Evolutionary conservation across 768 basidiomycete genomes (phyloP), one percentile per base, ranked within the genome.

Genomic region (Mycena vulgaris): DNA sequence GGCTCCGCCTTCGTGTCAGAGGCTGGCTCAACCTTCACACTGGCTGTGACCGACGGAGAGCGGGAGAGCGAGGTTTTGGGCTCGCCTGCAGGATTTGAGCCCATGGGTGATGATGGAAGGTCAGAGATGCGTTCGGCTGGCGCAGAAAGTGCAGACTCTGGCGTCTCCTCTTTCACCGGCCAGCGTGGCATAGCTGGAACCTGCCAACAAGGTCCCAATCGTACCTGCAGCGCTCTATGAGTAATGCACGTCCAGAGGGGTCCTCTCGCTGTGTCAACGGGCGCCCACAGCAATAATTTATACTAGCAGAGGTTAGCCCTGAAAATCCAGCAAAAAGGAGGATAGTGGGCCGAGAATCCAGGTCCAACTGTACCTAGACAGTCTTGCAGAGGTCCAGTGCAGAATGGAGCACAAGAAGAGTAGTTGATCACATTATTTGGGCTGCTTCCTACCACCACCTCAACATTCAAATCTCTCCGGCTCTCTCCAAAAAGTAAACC

Each of bases 21-120:
- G 45, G 58, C 64, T 42, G 23, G 10, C 23, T 42, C 42, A 52
- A 33, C 31, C 53, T 82, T 78, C 75, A 80, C 81, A 35, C 70
- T 66, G 59, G 74, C 53, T 51, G 74, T 61, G 51, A 74, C 68
- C 52, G 77, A 78, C 60, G 76, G 76, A 56, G 78, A 67, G 58
- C 74, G 78, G 40, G 78, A 74, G 66, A 53, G 63, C 68, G 74
- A 70, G 73, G 77, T n/a, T 58, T 70, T 49, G 64, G 59, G 47
- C 59, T 70, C 59, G 21, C 37, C 58, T 30, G 35, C 19, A 16
- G 49, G 28, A 49, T 56, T 51, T 23, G 58, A 31, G 25, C 52
- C 51, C 69, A 70, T 70, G 69, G 47, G 42, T 42, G 69, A 37
- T 66, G 69, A 58, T 66, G 69, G 63, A n/a, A 70, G 64, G 69